Base-by-base conservation (phyloP, 1,139 yeast genomes). In the Yarrowia galli region DNA sequence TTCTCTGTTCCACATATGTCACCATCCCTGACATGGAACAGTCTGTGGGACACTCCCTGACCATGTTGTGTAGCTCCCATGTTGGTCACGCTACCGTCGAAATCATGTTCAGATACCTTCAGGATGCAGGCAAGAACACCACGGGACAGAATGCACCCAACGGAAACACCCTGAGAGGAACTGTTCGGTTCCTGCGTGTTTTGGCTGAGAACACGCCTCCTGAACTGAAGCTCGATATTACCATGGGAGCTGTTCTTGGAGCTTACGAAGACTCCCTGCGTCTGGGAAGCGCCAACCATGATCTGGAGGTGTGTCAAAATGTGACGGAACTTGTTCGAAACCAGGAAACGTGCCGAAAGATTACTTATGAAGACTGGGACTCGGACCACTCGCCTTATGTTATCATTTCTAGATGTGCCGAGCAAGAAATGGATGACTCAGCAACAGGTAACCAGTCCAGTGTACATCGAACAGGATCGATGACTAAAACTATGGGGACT, bases 1-100 rank as follows among this genome's bases (percentile, higher is more conserved):
- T 86, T 15, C 73, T 88, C 5, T 84, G 89, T 69, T 84, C 85
- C 4, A 84, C 86, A 0, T 72, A 80, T 22, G 76, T 79, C 13
- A 71, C 81, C 32, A 81, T 82, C 38, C 78, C 80, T 7, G 74
- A 78, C 0, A 76, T 84, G 43, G 75, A 77, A n/a, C 79, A 76
- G 7, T 68, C 77, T n/a, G 78, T 84, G 0, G 81, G 84, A 79
- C 79, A 79, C 8, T 76, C 79, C 1, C 73, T 83, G 16, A 72
- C 71, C 28, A 78, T 78, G 45, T 71, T 85, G 45, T 72, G 82
- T 18, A 72, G 75, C 23, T 77, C 81, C 18, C 80, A 77, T 38
- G 71, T 81, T 20, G 79, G 81, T 0, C 77, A 78, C 67, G 73
- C 75, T 18, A 76, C 83, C 0, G 75, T 83, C 16, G 70, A 74